phyloP scores from a whole-genome alignment of 768 basidiomycete species.

The Floccularia luteovirens region DNA sequence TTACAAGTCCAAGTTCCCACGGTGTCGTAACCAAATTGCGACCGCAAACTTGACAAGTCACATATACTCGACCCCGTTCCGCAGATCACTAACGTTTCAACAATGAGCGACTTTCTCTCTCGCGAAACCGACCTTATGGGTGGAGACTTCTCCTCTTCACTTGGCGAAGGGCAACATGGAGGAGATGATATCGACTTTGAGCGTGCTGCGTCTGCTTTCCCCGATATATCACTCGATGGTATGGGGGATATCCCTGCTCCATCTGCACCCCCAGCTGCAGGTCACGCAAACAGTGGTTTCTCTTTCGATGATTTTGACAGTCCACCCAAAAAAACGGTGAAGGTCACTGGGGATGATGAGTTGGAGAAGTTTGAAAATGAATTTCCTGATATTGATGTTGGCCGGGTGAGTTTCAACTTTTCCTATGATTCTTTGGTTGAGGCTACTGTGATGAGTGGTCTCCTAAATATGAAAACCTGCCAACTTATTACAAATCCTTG shows the following conservation, averaged over 20 bases:
- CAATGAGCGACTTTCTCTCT: slow-evolving; percentile 36
- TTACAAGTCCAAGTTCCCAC: not conserved
- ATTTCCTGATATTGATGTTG: slow-evolving; percentile 72
- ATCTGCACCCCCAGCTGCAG: slow-evolving; percentile 22
- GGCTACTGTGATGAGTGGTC: not conserved
- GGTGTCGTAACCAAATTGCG: not conserved
- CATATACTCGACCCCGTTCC: not conserved
- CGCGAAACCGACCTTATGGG: slow-evolving; percentile 17
- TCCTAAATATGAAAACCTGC: not conserved
- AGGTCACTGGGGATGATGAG: slow-evolving; percentile 80
- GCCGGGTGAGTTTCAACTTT: slow-evolving; percentile 20
- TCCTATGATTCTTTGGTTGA: slow-evolving; percentile 1
- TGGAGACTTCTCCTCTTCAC: slow-evolving; percentile 18
- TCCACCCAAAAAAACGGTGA: slow-evolving; percentile 43
- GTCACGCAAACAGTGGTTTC: slow-evolving; percentile 36
- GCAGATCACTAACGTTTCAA: slow-evolving; percentile 13
- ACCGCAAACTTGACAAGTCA: not conserved
- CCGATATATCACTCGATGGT: slow-evolving; percentile 76
- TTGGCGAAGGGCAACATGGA: slow-evolving; percentile 16
- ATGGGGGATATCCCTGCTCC: slow-evolving; percentile 42
- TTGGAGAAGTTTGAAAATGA: slow-evolving; percentile 81
- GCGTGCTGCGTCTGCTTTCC: slow-evolving; percentile 74
- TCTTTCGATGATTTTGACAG: slow-evolving; percentile 62
- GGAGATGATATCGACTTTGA: slow-evolving; percentile 74
- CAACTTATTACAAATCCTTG: not conserved